These are phyloP conservation scores for Yamadazyma nakazawae DNA, from an alignment of 805 yeast genomes.

Conservation along the genomic window DNA sequence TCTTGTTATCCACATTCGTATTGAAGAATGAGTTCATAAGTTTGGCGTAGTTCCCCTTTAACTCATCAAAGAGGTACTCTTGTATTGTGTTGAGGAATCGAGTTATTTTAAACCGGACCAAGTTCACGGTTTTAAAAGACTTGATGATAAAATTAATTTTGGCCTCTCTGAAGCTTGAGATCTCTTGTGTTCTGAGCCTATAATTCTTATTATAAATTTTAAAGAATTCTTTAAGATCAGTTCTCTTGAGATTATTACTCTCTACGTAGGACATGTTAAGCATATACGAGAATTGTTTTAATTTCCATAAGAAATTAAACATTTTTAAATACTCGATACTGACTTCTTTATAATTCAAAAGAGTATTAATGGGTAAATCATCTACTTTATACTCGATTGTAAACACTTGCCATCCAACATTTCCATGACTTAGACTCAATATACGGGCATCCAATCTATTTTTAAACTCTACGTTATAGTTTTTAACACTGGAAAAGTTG, in stretches of 20 bases:
- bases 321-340: constrained; percentile 64
- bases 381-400: constrained; percentile 72
- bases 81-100: constrained; percentile 41
- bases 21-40: constrained; percentile 23
- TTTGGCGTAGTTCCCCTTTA: constrained; percentile 37
- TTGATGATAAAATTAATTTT: constrained; percentile 30
- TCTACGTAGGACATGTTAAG: constrained; percentile 37
- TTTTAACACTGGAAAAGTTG: constrained; percentile 47
- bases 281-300: constrained; percentile 58
- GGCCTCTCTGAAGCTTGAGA: constrained; percentile 16
- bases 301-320: constrained; percentile 82
- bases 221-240: constrained; percentile 18
- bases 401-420: constrained; percentile 89
- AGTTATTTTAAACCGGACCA: constrained; percentile 37
- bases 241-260: constrained; percentile 23
- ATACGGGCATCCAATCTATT: constrained; percentile 78
- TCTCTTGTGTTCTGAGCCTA: neutral
- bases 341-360: constrained; percentile 26
- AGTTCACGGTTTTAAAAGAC: constrained; percentile 31
- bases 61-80: constrained; percentile 43
- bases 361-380: constrained; percentile 48
- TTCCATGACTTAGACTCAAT: constrained; percentile 62
- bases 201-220: constrained; percentile 12
- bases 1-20: constrained; percentile 10
- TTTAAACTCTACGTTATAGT: constrained; percentile 36